Conservation (phyloP, 208 protist species). For the Leishmania major region DNA sequence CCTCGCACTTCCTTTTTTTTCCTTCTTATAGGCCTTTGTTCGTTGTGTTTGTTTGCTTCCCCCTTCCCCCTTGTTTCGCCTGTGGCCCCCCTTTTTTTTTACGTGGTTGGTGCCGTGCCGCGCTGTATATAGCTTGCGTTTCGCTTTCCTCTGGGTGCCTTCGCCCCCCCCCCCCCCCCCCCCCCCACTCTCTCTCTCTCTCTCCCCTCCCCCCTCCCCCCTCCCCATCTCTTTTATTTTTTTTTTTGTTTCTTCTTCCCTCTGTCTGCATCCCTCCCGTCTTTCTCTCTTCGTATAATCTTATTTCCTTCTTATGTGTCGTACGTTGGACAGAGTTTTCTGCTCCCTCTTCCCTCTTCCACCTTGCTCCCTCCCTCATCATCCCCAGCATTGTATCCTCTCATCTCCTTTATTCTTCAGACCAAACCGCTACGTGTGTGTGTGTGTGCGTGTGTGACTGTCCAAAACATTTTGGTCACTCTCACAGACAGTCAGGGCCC, state of each 20-base stretch:
- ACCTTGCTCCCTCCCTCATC: not conserved
- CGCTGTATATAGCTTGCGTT: not conserved
- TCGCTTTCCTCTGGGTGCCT: not conserved
- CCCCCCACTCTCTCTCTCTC: too few species aligned
- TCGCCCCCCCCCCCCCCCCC: not conserved
- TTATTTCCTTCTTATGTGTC: not conserved
- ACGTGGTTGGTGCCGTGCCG: too few species aligned
- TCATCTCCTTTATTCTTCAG: not conserved
- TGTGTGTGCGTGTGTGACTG: not conserved
- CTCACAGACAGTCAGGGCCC: not conserved
- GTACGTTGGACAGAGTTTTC: not conserved
- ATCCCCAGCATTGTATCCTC: not conserved
- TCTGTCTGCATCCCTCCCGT: not conserved
- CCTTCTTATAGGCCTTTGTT: not conserved
- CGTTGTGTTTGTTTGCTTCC: not conserved
- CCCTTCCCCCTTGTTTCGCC: not conserved
- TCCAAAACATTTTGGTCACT: not conserved
- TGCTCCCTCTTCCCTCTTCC: not conserved
- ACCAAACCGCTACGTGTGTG: not conserved
- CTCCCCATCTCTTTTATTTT: not conserved
- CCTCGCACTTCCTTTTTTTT: constrained; percentile 8
- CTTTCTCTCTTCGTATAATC: not conserved
- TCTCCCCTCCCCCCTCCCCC: not conserved
- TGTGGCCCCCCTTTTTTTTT: too few species aligned
- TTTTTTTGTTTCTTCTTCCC: not conserved